These are phyloP conservation scores for Herpetomonas tarakana DNA, from an alignment of 208 protist genomes.

Conservation along the genomic window DNA sequence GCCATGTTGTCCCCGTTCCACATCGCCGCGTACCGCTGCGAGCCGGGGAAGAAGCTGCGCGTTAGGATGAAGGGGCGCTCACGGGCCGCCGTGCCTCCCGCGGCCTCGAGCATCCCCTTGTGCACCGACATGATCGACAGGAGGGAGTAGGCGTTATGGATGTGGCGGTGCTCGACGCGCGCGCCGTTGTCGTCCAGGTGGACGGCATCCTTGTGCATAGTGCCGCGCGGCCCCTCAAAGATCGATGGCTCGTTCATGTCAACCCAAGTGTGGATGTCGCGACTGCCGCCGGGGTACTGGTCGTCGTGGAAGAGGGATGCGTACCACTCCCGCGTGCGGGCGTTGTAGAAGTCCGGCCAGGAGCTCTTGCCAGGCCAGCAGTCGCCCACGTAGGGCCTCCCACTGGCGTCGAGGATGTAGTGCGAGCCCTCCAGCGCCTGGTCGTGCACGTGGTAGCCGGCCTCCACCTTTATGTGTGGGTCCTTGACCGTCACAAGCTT, in stretches of 20 bases:
- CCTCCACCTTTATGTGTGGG: constrained; percentile 96
- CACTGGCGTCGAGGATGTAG: constrained; percentile 86
- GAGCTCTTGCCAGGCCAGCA: constrained; percentile 97
- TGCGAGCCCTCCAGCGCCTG: constrained; percentile 63
- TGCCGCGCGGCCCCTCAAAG: constrained; percentile 94
- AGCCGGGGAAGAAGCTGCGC: constrained; percentile 98
- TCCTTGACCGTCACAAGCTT: constrained; percentile 98
- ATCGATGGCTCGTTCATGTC: constrained; percentile 99
- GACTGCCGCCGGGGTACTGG: constrained; percentile 84
- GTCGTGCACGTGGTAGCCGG: constrained; percentile 81
- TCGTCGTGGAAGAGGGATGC: constrained; percentile 85
- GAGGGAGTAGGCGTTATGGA: constrained; percentile 98
- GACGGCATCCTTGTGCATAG: constrained; percentile 93
- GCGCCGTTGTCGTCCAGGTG: constrained; percentile 70
- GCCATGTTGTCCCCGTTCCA: constrained; percentile 99
- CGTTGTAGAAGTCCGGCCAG: constrained; percentile 95
- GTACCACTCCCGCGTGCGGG: constrained; percentile 93
- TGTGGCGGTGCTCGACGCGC: constrained; percentile 90
- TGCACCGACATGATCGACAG: constrained; percentile 86
- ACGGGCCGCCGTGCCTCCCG: constrained; percentile 13
- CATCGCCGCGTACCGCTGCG: constrained; percentile 95
- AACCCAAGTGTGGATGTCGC: constrained; percentile 97
- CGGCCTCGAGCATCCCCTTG: constrained; percentile 83
- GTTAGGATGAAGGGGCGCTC: constrained; percentile 97
- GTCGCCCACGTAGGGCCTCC: constrained; percentile 89